Percentiles rank a stretch among this genome's conserved stretches.
Evolutionary conservation across 106 monocot species (phyloP).

Genomic region (Vanilla planifolia): DNA sequence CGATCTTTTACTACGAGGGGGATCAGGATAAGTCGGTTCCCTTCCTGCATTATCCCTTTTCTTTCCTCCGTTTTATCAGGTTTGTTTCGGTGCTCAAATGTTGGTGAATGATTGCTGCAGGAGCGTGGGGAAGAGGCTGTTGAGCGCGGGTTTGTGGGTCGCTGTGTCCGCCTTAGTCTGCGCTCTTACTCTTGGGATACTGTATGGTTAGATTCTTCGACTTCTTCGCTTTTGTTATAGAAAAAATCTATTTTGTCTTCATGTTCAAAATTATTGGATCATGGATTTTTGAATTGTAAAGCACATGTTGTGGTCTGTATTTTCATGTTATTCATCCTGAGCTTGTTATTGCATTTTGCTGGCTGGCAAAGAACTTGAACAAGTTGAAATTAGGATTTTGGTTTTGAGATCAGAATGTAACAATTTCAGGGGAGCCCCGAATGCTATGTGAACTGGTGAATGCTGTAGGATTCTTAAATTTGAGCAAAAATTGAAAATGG

Average conservation of each 20-base stretch:
- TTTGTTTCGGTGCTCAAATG: background rate
- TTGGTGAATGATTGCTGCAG: constrained; percentile 20
- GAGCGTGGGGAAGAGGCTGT: constrained; percentile 70
- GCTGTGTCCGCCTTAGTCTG: constrained; percentile 55
- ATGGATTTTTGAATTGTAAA: background rate
- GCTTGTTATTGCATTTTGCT: background rate
- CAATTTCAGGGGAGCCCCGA: background rate
- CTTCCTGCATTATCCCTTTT: background rate
- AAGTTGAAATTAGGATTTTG: too few relatives aligned
- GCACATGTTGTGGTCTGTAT: background rate
- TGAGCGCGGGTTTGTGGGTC: constrained; percentile 72
- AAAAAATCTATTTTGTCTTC: background rate
- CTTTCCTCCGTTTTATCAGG: background rate
- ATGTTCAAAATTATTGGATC: background rate
- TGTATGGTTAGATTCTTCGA: constrained; percentile 47
- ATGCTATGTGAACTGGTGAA: background rate
- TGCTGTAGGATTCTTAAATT: background rate
- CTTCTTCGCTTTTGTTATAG: background rate
- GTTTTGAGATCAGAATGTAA: background rate
- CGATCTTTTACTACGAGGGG: constrained; percentile 98
- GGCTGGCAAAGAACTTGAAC: background rate
- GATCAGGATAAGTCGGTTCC: constrained; percentile 82
- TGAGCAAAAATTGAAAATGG: too few relatives aligned
- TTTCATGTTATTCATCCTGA: background rate
- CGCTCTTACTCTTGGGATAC: constrained; percentile 72